These are phyloP conservation scores for Gypsophila paniculata DNA, from an alignment of 179 eudicot genomes.

Conservation along the genomic window DNA sequence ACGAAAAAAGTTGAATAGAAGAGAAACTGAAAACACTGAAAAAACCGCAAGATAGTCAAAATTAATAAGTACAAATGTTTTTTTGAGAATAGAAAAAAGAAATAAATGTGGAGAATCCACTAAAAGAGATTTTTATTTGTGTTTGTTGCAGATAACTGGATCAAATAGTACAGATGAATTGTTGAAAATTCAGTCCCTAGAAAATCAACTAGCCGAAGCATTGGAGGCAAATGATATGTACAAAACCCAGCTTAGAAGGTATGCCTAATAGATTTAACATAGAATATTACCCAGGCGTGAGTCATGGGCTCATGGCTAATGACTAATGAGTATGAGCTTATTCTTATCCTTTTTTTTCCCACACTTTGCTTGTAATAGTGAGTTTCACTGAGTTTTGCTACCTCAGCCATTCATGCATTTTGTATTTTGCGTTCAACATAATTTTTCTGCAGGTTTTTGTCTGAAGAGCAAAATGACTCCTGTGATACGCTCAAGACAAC, in stretches of 20 bases:
- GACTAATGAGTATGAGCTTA: no score
- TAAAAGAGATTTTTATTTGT: not conserved
- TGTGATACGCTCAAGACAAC: slow-evolving; percentile 19
- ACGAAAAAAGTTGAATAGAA: no score
- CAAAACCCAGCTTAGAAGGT: slow-evolving; percentile 66
- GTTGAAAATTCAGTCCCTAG: slow-evolving; percentile 48
- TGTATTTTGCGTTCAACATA: no score
- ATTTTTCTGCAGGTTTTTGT: slow-evolving; percentile 31
- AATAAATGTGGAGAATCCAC: not conserved
- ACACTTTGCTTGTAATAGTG: not conserved
- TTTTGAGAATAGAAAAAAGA: not conserved
- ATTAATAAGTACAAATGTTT: no score
- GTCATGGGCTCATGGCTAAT: not conserved
- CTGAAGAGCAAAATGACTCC: slow-evolving; percentile 28
- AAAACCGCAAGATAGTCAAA: no score
- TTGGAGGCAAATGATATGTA: slow-evolving; percentile 64
- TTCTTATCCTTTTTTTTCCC: not conserved
- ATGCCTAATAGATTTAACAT: not conserved
- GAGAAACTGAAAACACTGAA: not conserved
- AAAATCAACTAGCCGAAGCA: slow-evolving; percentile 60
- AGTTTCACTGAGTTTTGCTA: no score
- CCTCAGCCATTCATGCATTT: no score
- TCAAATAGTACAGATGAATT: slow-evolving; percentile 28
- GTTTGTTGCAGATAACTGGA: slow-evolving; percentile 33
- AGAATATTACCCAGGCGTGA: not conserved